phyloP scores from a whole-genome alignment of 1,139 yeast species.

The Suhomyces terraborum region DNA sequence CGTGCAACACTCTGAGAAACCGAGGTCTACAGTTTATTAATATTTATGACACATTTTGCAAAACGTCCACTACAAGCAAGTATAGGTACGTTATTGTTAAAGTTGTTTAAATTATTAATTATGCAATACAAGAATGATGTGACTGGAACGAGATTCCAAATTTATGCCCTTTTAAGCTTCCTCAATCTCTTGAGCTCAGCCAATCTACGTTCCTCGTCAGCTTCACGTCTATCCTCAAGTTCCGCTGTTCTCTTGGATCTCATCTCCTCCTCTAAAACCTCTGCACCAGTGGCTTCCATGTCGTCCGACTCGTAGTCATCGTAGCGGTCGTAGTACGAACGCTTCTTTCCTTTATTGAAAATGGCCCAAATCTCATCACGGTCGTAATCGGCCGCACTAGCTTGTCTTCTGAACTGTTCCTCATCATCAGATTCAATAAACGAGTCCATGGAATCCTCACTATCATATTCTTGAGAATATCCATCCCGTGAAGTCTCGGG shows the following conservation, averaged over 20 bases:
- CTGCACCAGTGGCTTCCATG: slow-evolving; percentile 95
- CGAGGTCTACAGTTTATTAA: no score
- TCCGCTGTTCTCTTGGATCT: slow-evolving; percentile 61
- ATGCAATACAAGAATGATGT: not conserved
- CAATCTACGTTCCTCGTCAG: slow-evolving; percentile 47
- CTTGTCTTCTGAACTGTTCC: slow-evolving; percentile 27
- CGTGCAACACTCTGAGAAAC: no score
- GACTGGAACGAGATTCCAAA: not conserved
- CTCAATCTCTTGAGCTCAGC: slow-evolving; percentile 33
- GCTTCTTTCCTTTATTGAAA: slow-evolving; percentile 65
- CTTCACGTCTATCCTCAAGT: slow-evolving; percentile 66
- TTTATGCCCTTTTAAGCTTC: slow-evolving; percentile 17
- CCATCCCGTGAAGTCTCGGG: not conserved
- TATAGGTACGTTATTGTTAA: not conserved
- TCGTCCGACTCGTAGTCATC: slow-evolving; percentile 66
- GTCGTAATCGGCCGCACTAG: slow-evolving; percentile 53
- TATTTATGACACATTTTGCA: no score
- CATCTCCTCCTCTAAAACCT: slow-evolving; percentile 78
- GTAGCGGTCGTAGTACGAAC: slow-evolving; percentile 44
- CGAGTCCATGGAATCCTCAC: slow-evolving; percentile 46
- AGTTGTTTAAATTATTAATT: not conserved
- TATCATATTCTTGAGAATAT: slow-evolving; percentile 12
- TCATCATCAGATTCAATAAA: slow-evolving; percentile 64
- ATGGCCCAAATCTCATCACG: slow-evolving; percentile 89
- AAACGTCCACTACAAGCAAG: not conserved